A percentile compares a stretch with the other conserved stretches of the same genome.
Evolutionary conservation across 345 rosid genomes (phyloP).

Genomic region (Aegle marmelos): DNA sequence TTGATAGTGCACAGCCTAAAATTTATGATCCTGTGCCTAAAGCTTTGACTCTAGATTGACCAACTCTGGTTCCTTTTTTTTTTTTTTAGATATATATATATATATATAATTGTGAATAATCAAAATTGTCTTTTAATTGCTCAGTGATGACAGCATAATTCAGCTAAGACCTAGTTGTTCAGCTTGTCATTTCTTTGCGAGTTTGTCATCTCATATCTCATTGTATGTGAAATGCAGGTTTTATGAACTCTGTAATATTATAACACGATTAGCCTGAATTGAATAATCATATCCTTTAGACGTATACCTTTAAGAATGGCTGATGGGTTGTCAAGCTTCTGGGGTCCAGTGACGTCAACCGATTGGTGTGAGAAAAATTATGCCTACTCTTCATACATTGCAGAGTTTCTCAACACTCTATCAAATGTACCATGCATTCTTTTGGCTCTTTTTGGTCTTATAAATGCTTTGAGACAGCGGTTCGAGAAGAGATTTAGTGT

Average conservation of each 20-base stretch:
- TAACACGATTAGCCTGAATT: slow-evolving; percentile 18
- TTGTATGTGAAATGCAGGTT: slow-evolving; percentile 21
- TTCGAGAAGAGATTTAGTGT: slow-evolving; percentile 95
- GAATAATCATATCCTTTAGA: slow-evolving; percentile 6
- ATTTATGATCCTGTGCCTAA: neutral
- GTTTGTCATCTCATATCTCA: slow-evolving; percentile 5
- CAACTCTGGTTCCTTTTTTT: neutral
- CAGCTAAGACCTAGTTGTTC: neutral
- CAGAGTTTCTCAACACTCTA: slow-evolving; percentile 84
- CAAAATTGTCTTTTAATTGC: neutral
- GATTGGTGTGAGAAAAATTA: slow-evolving; percentile 93
- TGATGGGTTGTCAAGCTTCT: slow-evolving; percentile 69
- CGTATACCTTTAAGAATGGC: slow-evolving; percentile 50
- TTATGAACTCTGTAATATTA: slow-evolving; percentile 16
- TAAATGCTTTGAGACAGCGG: slow-evolving; percentile 78
- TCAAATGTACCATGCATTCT: slow-evolving; percentile 77
- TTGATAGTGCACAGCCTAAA: neutral
- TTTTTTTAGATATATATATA: too few species aligned
- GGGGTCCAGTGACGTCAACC: slow-evolving; percentile 93
- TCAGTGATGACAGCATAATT: neutral
- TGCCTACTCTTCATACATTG: slow-evolving; percentile 67
- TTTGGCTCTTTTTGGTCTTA: slow-evolving; percentile 77
- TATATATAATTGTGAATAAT: neutral
- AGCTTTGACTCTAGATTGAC: neutral
- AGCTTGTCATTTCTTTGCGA: neutral